Percentiles rank a stretch among this genome's conserved stretches.
phyloP scores from a whole-genome alignment of 2,329 filamentous ascomycete species.

The Pleurostoma richardsiae region DNA sequence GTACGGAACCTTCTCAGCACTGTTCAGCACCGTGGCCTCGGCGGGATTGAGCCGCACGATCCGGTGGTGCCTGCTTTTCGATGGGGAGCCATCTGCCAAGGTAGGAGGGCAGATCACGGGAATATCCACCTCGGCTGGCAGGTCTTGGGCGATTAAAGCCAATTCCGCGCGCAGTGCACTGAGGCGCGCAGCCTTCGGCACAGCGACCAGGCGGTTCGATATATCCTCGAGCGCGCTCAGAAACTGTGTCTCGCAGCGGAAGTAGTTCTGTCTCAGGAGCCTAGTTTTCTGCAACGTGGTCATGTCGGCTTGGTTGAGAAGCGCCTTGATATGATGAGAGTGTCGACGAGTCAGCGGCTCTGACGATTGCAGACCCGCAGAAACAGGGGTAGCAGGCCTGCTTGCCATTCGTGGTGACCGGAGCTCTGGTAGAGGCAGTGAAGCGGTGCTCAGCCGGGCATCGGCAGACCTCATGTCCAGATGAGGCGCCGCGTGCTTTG shows the following conservation, averaged over 20 bases:
- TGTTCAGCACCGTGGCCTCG: conserved; percentile 80
- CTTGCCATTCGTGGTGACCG: conserved; percentile 45
- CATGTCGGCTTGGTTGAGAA: conserved; percentile 56
- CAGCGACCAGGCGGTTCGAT: conserved; percentile 76
- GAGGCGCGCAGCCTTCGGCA: conserved; percentile 75
- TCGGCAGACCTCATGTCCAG: conserved; percentile 51
- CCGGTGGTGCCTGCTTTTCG: conserved; percentile 72
- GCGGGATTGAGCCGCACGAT: conserved; percentile 80
- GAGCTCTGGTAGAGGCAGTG: conserved; percentile 59
- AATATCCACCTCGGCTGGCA: conserved; percentile 80
- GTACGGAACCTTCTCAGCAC: conserved; percentile 81
- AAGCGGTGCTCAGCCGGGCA: conserved; percentile 62
- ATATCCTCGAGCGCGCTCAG: conserved; percentile 77
- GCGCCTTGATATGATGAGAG: conserved; percentile 54
- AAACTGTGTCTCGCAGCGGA: conserved; percentile 76
- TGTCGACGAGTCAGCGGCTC: conserved; percentile 52
- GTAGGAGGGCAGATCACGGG: conserved; percentile 76
- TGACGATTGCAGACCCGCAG: conserved; percentile 45
- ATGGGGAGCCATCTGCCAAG: conserved; percentile 66
- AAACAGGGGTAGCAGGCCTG: conserved; percentile 53
- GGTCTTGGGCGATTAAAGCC: conserved; percentile 72
- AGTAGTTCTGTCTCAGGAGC: conserved; percentile 74
- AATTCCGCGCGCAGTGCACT: conserved; percentile 78
- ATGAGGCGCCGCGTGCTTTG: conserved; percentile 36
- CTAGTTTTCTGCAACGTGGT: conserved; percentile 64